phyloP scores from a whole-genome alignment of 2,329 filamentous ascomycete species.

The Cordyceps cateniannulata region DNA sequence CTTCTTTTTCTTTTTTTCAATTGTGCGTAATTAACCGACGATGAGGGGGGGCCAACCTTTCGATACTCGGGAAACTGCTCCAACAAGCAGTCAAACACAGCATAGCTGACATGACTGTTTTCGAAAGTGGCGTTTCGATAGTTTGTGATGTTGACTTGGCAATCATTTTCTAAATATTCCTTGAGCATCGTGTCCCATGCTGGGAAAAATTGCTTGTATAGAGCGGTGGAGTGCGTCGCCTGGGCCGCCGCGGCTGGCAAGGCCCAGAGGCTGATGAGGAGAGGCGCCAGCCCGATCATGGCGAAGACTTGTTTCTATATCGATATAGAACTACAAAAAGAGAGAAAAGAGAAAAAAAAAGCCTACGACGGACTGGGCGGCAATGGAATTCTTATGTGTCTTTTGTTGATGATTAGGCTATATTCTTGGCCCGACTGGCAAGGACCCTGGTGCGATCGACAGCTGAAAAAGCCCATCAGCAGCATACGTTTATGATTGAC shows the following conservation, averaged over 20 bases:
- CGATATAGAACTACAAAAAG: no score
- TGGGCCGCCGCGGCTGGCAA: background rate
- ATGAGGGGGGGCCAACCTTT: no score
- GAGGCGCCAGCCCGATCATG: background rate
- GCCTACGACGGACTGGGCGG: background rate
- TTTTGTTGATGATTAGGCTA: background rate
- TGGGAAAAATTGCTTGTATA: slow-evolving; percentile 2
- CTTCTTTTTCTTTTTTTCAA: background rate
- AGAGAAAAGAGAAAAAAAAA: no score
- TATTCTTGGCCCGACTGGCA: background rate
- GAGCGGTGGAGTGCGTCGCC: background rate
- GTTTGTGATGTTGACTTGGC: background rate
- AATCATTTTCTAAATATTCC: background rate
- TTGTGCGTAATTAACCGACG: background rate
- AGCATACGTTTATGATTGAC: no score
- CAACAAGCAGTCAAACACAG: background rate
- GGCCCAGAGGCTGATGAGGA: background rate
- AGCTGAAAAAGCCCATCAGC: background rate
- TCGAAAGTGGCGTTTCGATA: slow-evolving; percentile 2
- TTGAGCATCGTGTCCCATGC: slow-evolving; percentile 1
- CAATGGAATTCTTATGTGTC: background rate
- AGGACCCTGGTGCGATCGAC: background rate
- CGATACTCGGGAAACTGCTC: slow-evolving; percentile 6
- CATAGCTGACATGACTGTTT: background rate
- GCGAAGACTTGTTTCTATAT: no score